Base-by-base conservation (phyloP, 164 flowering plant species). In the Sedum album region DNA sequence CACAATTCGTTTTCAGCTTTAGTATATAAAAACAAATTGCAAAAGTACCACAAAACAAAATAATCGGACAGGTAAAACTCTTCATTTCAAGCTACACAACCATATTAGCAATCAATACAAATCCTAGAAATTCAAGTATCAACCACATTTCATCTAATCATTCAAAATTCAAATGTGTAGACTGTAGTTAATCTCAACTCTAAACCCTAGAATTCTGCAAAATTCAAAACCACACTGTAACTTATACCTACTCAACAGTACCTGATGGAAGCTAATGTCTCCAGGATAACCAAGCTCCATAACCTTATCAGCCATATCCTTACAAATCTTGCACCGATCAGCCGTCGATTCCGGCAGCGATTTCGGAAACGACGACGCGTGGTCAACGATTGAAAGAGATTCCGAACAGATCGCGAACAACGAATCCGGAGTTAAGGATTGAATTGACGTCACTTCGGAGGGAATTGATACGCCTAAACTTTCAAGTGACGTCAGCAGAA, bases 261-360 rank as follows among this genome's bases (percentile, higher is more conserved):
- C 96, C 91, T 85, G 82, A 69, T 82, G 81, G 78, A 84, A 88
- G 81, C 81, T 84, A 33, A 88, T 66, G 72, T 89, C 87, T 31
- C 85, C 86, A 66, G 77, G 68, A 71, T 73, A 91, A 38, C 96
- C 97, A 1, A 89, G 66, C 31, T 39, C 65, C 71, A 78, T 69
- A 23, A 88, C 67, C 23, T 82, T 77, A 30, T 76, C 66, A 6
- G 90, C 80, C 65, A 89, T 76, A 5, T 84, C 86, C n/a, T 88
- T 60, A 72, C 91, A 85, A 68, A 82, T 65, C 76, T 68, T 80
- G 79, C 82, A 69, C 48, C 79, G 76, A 17, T 86, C 97, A 2
- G 88, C 79, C 76, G 80, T 74, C 1, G 83, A 83, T 25, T 73
- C 82, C 18, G 93, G 90, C 36, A 82, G 66, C 2, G 81, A 77